These are phyloP conservation scores for Cryptococcus sp. DNA, from an alignment of 1,284 basidiomycete genomes.

Conservation along the genomic window DNA sequence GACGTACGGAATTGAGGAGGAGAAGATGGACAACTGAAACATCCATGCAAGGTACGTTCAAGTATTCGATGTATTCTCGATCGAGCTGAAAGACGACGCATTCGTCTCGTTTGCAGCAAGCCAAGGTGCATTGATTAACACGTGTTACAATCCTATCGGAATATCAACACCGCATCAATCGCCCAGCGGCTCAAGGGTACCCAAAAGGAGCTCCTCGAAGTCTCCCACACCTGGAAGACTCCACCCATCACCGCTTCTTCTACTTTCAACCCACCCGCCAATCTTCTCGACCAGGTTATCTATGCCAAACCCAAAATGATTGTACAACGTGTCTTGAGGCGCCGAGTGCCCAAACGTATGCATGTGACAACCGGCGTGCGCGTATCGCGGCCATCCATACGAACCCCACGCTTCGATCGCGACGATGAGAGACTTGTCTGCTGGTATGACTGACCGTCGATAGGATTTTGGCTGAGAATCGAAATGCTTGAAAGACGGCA, in stretches of 20 bases:
- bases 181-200: too few species aligned
- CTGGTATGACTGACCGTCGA: slow-evolving; percentile 31
- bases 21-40: background rate
- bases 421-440: slow-evolving; percentile 34
- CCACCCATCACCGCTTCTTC: slow-evolving; percentile 13
- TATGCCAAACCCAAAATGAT: slow-evolving; percentile 44
- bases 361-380: slow-evolving; percentile 45
- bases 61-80: too few species aligned
- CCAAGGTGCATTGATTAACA: too few species aligned
- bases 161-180: too few species aligned
- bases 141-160: too few species aligned
- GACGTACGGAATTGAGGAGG: slow-evolving; percentile 2
- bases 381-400: slow-evolving; percentile 47
- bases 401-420: slow-evolving; percentile 45
- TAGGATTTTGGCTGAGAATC: slow-evolving; percentile 39
- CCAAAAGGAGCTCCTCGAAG: slow-evolving; percentile 35
- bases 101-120: too few species aligned
- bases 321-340: slow-evolving; percentile 35
- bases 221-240: slow-evolving; percentile 42
- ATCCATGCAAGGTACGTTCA: background rate
- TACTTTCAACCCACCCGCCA: slow-evolving; percentile 21
- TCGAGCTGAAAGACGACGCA: too few species aligned
- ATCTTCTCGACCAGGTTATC: slow-evolving; percentile 38
- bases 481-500: slow-evolving; percentile 43
- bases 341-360: slow-evolving; percentile 45